These are phyloP conservation scores for Nakaseomyces nivariensis DNA, from an alignment of 1,139 yeast genomes.

Conservation along the genomic window DNA sequence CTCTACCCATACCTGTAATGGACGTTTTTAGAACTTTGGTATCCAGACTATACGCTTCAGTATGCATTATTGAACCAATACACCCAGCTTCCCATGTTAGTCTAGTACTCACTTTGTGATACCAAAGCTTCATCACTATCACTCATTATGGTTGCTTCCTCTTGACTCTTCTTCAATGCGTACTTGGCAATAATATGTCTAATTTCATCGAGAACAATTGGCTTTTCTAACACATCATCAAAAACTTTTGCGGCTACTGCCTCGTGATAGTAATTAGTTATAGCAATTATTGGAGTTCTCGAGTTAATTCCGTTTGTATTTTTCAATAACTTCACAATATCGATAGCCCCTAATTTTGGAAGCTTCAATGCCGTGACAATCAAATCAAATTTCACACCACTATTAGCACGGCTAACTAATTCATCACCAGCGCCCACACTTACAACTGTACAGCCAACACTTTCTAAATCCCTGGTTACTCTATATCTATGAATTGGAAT, in stretches of 20 bases:
- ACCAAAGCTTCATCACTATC: constrained; percentile 19
- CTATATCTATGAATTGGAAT: constrained; percentile 74
- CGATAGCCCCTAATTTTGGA: constrained; percentile 57
- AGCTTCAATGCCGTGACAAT: constrained; percentile 69
- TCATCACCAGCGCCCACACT: constrained; percentile 76
- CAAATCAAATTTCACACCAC: constrained; percentile 74
- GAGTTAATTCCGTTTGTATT: constrained; percentile 70
- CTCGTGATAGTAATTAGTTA: constrained; percentile 65
- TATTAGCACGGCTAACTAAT: constrained; percentile 68
- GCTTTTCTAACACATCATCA: constrained; percentile 68
- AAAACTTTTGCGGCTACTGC: constrained; percentile 52
- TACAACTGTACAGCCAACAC: constrained; percentile 73
- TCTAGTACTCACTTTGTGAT: not conserved
- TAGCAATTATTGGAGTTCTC: constrained; percentile 66
- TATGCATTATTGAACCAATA: too few relatives aligned
- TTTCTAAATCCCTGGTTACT: constrained; percentile 53
- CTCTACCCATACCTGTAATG: too few relatives aligned
- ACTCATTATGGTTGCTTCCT: constrained; percentile 26
- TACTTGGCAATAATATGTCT: constrained; percentile 26
- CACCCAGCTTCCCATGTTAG: not conserved
- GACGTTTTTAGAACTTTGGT: too few relatives aligned
- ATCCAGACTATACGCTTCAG: too few relatives aligned
- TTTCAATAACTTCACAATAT: constrained; percentile 67
- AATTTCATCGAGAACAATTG: constrained; percentile 44
- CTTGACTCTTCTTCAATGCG: constrained; percentile 26